These are phyloP conservation scores for Aspergillus versicolor DNA, from an alignment of 2,329 filamentous ascomycete species.

Conservation along the genomic window DNA sequence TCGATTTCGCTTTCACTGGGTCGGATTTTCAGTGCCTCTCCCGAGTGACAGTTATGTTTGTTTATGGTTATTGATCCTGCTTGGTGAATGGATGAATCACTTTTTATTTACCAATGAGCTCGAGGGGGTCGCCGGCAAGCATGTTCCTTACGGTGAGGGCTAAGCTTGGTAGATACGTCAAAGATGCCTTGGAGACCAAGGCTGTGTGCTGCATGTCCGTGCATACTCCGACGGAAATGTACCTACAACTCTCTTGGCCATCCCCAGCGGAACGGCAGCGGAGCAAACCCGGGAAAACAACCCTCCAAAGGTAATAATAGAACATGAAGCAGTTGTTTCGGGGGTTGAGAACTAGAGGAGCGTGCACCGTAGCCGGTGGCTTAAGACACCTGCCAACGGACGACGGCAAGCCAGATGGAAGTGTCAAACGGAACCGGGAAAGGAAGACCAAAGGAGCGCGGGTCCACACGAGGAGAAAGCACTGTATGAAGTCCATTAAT, in stretches of 20 bases:
- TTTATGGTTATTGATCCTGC: slow-evolving; percentile 9
- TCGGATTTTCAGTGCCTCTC: not conserved
- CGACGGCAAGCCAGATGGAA: slow-evolving; percentile 16
- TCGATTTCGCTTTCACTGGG: not conserved
- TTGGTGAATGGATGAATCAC: slow-evolving; percentile 8
- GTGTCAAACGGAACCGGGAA: slow-evolving; percentile 11
- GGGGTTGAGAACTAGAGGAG: not conserved
- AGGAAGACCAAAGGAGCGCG: not conserved
- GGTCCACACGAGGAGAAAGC: not conserved
- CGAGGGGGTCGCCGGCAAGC: slow-evolving; percentile 3
- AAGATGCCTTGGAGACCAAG: not conserved
- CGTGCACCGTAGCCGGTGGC: not conserved
- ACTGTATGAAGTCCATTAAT: not conserved
- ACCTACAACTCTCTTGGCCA: slow-evolving; percentile 2
- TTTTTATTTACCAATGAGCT: slow-evolving; percentile 6
- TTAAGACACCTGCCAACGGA: slow-evolving; percentile 7
- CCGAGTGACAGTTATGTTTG: slow-evolving; percentile 1
- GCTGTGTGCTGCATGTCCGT: not conserved
- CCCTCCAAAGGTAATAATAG: slow-evolving; percentile 5
- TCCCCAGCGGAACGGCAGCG: slow-evolving; percentile 3
- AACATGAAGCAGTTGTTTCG: slow-evolving; percentile 2
- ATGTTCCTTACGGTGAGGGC: not conserved
- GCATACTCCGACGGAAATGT: slow-evolving; percentile 1
- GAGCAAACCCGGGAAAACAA: not conserved
- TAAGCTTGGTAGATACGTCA: slow-evolving; percentile 7